Conservation (phyloP, 495 filamentous ascomycete genomes). For the Hypoxylon trugodes region DNA sequence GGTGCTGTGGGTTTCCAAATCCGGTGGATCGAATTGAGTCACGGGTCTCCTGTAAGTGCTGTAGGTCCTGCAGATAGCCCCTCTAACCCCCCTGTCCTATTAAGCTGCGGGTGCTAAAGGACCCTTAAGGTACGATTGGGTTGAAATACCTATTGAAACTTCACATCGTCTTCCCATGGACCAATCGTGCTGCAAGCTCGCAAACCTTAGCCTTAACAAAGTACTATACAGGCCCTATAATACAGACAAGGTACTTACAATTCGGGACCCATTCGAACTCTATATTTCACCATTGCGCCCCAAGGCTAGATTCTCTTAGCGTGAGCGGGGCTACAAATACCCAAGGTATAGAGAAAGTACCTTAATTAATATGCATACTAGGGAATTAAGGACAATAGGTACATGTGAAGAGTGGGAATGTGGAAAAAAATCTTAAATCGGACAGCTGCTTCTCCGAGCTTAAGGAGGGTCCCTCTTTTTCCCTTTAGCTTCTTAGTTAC, state of each 20-base stretch:
- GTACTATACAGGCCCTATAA: no score
- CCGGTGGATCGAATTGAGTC: conserved; percentile 14
- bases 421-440: conserved; percentile 23
- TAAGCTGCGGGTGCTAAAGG: conserved; percentile 26
- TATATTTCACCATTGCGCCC: conserved; percentile 14
- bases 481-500: neutral
- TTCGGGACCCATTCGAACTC: conserved; percentile 21
- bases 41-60: conserved; percentile 24
- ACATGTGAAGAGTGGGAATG: neutral
- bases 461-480: neutral
- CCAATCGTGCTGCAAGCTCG: conserved; percentile 1
- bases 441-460: conserved; percentile 23
- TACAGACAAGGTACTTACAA: neutral
- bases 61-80: conserved; percentile 18
- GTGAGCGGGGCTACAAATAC: conserved; percentile 5
- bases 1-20: conserved; percentile 8
- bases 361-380: no score
- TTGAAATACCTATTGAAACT: conserved; percentile 4
- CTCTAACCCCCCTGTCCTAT: neutral
- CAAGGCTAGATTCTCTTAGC: conserved; percentile 30
- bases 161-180: no score
- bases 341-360: no score
- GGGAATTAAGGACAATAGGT: conserved; percentile 6
- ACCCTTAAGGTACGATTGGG: conserved; percentile 27
- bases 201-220: no score